A percentile compares a stretch with the other conserved stretches of the same genome.
phyloP scores from a whole-genome alignment of 805 yeast genomes.

The Myxozyma melibiosi region DNA sequence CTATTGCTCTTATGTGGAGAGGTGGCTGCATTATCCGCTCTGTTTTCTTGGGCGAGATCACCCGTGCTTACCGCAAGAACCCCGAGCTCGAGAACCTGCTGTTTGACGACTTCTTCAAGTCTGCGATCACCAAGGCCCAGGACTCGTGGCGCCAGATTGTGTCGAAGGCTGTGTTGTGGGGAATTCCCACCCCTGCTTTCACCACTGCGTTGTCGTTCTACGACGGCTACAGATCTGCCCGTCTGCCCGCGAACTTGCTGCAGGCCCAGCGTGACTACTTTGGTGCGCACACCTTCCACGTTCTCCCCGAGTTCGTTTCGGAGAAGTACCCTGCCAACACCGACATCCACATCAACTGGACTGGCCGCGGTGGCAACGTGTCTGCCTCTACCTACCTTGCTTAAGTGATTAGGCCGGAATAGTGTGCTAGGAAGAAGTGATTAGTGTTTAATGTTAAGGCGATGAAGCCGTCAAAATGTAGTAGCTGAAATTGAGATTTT shows the following conservation, averaged over 20 bases:
- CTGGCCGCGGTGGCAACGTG: conserved; percentile 97
- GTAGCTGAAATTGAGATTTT: not conserved
- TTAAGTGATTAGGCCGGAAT: conserved; percentile 42
- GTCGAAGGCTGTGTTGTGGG: conserved; percentile 73
- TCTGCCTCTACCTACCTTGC: conserved; percentile 95
- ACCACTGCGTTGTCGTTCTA: conserved; percentile 95
- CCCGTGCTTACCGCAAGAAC: conserved; percentile 90
- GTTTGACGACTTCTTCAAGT: conserved; percentile 91
- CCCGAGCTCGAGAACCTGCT: conserved; percentile 93
- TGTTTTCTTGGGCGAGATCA: conserved; percentile 95
- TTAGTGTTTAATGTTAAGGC: not conserved
- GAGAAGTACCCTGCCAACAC: conserved; percentile 74
- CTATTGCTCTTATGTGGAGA: conserved; percentile 99
- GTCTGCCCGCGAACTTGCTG: conserved; percentile 94
- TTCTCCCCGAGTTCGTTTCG: conserved; percentile 81
- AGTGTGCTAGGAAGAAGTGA: not conserved
- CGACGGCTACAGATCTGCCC: conserved; percentile 97
- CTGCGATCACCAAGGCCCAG: conserved; percentile 92
- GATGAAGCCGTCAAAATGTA: not conserved
- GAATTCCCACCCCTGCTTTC: conserved; percentile 98
- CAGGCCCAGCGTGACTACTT: conserved; percentile 99
- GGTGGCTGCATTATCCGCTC: conserved; percentile 99
- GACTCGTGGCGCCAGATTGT: conserved; percentile 91
- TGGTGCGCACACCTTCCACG: conserved; percentile 99
- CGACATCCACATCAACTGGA: conserved; percentile 97